Evolutionary conservation across 1,139 yeast species (phyloP), one percentile per base, ranked within the genome.

Genomic region (Taiozyma sp.): DNA sequence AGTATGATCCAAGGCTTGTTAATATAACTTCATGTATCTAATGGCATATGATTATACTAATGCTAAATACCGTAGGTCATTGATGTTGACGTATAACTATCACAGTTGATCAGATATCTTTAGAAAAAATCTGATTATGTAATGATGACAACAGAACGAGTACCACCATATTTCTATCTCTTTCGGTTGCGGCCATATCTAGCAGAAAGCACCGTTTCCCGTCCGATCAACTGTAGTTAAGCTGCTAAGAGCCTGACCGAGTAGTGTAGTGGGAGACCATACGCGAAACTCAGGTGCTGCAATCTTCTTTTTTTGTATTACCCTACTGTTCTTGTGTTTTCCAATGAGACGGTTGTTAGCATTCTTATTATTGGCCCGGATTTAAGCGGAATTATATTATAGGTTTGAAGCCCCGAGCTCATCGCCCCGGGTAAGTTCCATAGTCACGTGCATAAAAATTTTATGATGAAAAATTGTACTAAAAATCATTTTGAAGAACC

Each of bases 201-300:
- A 70, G 75, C 69, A 68, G 74, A 72, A 71, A 71, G 72, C 74
- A 71, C 73, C 74, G 73, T 71, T 73, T 71, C 75, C 76, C 76
- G 76, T 72, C 76, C 75, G 75, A 72, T 70, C 75, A 72, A 71
- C 73, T 68, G 70, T 70, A 70, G 71, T 71, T 71, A 72, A 73
- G 73, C 78, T 71, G 72, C 76, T 72, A 71, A 74, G 78, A 72
- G 78, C 76, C 75, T 67, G 74, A 72, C 75, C 70, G 76, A 73
- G 78, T 73, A 74, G 73, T 73, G 73, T 73, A 72, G 78, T 74
- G 78, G 78, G 77, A 72, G 78, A 74, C 78, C 78, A 74, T 73
- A 72, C 73, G 76, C 72, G 77, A 74, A 74, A 73, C 73, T 73
- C 74, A 69, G 76, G 76, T 73, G 78, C 78, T 30, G 34, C 34